These are phyloP conservation scores for Suillus brevipes DNA, from an alignment of 768 basidiomycete genomes.

Conservation along the genomic window DNA sequence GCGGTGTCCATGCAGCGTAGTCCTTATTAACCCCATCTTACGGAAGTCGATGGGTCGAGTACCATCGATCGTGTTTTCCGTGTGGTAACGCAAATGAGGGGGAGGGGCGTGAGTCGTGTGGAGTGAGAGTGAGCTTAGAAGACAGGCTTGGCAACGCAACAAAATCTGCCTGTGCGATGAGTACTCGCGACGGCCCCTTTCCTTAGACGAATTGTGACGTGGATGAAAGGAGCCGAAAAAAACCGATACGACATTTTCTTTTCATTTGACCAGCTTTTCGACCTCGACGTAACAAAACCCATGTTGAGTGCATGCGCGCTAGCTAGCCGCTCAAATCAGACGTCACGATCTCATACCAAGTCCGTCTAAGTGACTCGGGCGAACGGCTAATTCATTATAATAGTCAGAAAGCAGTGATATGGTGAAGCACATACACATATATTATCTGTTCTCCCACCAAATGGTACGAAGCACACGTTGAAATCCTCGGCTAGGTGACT, in stretches of 20 bases:
- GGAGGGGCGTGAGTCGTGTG: neutral
- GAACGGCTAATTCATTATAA: neutral
- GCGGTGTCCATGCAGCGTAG: neutral
- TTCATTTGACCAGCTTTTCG: neutral
- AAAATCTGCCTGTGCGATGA: neutral
- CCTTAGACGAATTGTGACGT: neutral
- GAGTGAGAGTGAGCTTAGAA: neutral
- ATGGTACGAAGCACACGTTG: neutral
- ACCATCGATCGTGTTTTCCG: neutral
- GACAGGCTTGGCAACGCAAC: neutral
- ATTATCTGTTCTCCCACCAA: neutral
- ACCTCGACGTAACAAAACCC: neutral
- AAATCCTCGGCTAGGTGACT: neutral
- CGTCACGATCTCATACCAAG: neutral
- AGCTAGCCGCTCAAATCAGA: neutral
- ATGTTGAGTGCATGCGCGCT: neutral
- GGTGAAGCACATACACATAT: neutral
- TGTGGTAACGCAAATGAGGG: neutral
- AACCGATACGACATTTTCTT: neutral
- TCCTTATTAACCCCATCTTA: neutral
- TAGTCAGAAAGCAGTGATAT: neutral
- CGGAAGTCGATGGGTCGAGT: neutral
- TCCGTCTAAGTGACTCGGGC: neutral
- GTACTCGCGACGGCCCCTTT: neutral
- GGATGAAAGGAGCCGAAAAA: neutral